These are phyloP conservation scores for Aspergillus aculeatus DNA, from an alignment of 2,329 filamentous ascomycete species.

Conservation along the genomic window DNA sequence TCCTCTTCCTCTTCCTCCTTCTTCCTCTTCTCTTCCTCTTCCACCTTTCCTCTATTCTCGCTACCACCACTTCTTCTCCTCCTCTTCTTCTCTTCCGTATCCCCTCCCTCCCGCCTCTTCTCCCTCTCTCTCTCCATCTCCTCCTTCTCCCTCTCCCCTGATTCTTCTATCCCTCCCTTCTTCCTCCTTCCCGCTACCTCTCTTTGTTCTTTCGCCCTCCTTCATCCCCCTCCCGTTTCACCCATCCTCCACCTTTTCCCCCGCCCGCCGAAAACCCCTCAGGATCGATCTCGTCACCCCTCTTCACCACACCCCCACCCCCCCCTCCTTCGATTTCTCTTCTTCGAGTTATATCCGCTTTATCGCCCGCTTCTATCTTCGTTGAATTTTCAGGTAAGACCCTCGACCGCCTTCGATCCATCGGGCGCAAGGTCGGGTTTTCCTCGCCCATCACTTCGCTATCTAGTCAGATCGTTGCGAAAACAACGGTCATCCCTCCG, in stretches of 20 bases:
- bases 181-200: conserved; percentile 19
- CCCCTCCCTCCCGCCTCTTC: conserved; percentile 21
- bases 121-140: conserved; percentile 17
- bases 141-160: conserved; percentile 13
- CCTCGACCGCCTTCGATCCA: neutral
- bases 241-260: conserved; percentile 27
- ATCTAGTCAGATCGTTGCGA: conserved; percentile 5
- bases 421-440: neutral
- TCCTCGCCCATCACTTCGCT: neutral
- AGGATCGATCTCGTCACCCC: conserved; percentile 23
- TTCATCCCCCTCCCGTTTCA: conserved; percentile 22
- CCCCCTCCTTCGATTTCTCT: neutral
- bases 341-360: neutral
- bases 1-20: conserved; percentile 19
- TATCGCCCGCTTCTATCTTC: neutral
- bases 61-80: conserved; percentile 19
- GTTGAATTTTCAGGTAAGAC: conserved; percentile 5
- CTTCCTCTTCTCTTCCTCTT: conserved; percentile 17
- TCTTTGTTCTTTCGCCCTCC: conserved; percentile 15
- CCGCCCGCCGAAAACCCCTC: conserved; percentile 32
- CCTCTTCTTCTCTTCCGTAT: conserved; percentile 24
- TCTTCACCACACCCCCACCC: conserved; percentile 11
- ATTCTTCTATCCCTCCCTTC: conserved; percentile 21
- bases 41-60: conserved; percentile 18
- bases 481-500: neutral